Conservation (phyloP, 768 basidiomycete species). For the Kwoniella botswanensis region DNA sequence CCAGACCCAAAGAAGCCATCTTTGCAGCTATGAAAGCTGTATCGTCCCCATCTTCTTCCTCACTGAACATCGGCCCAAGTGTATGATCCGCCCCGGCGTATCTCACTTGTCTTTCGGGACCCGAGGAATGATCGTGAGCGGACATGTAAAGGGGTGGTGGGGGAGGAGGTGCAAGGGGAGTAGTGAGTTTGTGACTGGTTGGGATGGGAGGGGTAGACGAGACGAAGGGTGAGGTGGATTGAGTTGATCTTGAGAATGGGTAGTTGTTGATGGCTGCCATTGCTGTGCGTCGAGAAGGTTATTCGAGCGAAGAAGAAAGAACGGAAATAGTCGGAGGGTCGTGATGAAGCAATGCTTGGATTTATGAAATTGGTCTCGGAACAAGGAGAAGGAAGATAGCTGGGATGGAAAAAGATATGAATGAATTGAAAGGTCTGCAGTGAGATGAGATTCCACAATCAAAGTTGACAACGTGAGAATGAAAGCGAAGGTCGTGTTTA, state of each 20-base stretch:
- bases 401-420: not conserved
- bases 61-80: slow-evolving; percentile 45
- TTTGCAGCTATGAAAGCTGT: slow-evolving; percentile 43
- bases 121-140: slow-evolving; percentile 19
- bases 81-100: slow-evolving; percentile 37
- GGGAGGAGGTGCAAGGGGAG: slow-evolving; percentile 23
- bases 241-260: slow-evolving; percentile 1
- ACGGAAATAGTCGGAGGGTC: not conserved
- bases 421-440: not conserved
- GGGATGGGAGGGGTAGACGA: slow-evolving; percentile 1
- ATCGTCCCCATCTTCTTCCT: slow-evolving; percentile 51
- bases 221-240: slow-evolving; percentile 10
- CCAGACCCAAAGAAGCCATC: slow-evolving; percentile 38
- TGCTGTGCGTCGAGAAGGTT: not conserved
- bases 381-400: not conserved
- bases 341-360: not conserved
- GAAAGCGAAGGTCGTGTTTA: not conserved
- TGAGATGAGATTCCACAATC: not conserved
- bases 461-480: not conserved
- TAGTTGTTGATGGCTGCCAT: slow-evolving; percentile 7
- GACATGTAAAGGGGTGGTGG: slow-evolving; percentile 30
- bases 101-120: slow-evolving; percentile 23
- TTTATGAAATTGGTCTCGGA: not conserved
- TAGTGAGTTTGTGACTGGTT: slow-evolving; percentile 9
- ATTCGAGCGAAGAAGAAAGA: not conserved